Base-by-base conservation (phyloP, 2,329 filamentous ascomycete genomes). In the Monilinia fructigena region DNA sequence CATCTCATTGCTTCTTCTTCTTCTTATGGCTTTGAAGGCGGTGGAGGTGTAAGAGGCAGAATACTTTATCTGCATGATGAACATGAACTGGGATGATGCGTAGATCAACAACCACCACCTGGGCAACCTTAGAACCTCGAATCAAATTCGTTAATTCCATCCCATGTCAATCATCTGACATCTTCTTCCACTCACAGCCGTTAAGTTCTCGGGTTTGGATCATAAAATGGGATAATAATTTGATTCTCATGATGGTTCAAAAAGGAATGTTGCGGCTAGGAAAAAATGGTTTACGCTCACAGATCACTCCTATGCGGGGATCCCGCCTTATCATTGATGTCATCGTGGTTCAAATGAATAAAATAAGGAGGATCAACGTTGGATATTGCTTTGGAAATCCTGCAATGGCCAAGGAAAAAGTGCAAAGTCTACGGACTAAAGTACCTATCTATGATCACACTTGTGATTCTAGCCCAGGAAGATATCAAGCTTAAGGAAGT, bases 331-430 rank as follows among this genome's bases (percentile, higher is more conserved):
- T 35, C 31, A 56, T 56, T 56, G 54, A 56, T 56, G 55, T 56
- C 55, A 56, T 56, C n/a, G 35, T 56, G 26, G 35, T 42, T 28
- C 38, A 26, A 40, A 26, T 28, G 16, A 45, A 28, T 5, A 5
- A 38, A 55, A 38, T 40, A 55, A 55, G 54, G 40, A 35, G 54
- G 54, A 55, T 55, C 31, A 35, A 35, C 31, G 31, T 35, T 35
- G 31, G 31, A 35, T 40, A 5, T 11, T 40, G 54, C 16, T 18
- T 55, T 26, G 5, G 6, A 23, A 38, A 58, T 60, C 18, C 23
- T 23, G 31, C 23, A 23, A 31, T 58, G 40, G 16, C 23, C 23
- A 47, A 47, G 18, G 4, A 47, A 58, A 47, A 3, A 14, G 47
- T n/a, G 31, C 23, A 47, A 31, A 47, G 11, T 45, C 16, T 11